Conservation (phyloP, 192 early-diverging fungal species). For the Gamsiella multidivaricata region DNA sequence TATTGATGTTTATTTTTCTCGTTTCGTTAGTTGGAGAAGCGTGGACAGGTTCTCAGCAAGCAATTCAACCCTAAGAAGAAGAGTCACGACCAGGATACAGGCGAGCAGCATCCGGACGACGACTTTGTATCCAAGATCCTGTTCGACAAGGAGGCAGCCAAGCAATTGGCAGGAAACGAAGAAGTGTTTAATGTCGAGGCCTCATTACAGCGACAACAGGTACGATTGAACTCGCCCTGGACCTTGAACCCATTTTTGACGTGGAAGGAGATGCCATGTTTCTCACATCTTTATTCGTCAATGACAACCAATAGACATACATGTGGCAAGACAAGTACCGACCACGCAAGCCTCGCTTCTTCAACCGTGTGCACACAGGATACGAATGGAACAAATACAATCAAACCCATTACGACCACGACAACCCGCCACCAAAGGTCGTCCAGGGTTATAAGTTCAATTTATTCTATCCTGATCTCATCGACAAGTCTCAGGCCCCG, state of each 20-base stretch:
- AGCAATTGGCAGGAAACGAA: slow-evolving; percentile 83
- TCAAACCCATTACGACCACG: slow-evolving; percentile 96
- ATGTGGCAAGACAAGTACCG: slow-evolving; percentile 95
- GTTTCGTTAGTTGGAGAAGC: slow-evolving; percentile 58
- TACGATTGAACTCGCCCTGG: too few species aligned
- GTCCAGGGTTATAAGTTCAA: slow-evolving; percentile 98
- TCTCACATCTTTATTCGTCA: neutral
- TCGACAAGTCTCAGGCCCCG: slow-evolving; percentile 91
- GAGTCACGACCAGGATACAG: slow-evolving; percentile 24
- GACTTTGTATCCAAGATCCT: slow-evolving; percentile 63
- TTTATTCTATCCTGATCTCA: slow-evolving; percentile 98
- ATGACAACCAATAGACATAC: slow-evolving; percentile 61
- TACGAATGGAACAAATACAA: slow-evolving; percentile 99
- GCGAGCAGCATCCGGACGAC: slow-evolving; percentile 53
- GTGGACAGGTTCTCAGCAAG: slow-evolving; percentile 63
- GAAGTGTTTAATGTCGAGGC: slow-evolving; percentile 84
- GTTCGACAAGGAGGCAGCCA: slow-evolving; percentile 77
- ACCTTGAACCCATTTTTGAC: too few species aligned
- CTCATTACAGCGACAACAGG: slow-evolving; percentile 64
- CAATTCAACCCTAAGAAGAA: slow-evolving; percentile 66
- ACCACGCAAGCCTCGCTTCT: slow-evolving; percentile 94
- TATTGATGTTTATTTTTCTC: neutral
- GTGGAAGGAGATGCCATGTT: too few species aligned
- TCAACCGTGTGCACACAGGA: slow-evolving; percentile 97
- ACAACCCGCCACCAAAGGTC: slow-evolving; percentile 98